Conservation (phyloP, 306 rosid genomes). For the Alnus rubra region DNA sequence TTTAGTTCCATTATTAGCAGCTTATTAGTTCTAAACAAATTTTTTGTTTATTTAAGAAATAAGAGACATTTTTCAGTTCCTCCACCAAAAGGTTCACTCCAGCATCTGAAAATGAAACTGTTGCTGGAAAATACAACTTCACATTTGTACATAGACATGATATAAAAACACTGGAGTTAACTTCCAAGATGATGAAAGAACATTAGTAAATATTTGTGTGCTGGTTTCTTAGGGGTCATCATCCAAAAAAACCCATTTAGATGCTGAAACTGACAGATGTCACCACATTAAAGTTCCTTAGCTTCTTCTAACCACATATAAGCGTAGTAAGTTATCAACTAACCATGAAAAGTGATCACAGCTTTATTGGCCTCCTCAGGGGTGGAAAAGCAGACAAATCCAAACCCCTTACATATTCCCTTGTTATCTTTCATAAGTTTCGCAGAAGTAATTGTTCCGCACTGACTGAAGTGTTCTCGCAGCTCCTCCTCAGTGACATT, state of each 20-base stretch:
- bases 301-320: background rate
- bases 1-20: background rate
- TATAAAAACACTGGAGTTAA: background rate
- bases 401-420: conserved; percentile 86
- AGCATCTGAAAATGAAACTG: background rate
- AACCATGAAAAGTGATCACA: conserved; percentile 78
- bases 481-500: conserved; percentile 67
- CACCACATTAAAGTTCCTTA: background rate
- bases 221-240: background rate
- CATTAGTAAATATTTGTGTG: background rate
- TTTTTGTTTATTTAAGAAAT: background rate
- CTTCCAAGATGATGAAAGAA: background rate
- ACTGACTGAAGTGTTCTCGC: conserved; percentile 56
- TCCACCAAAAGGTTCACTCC: background rate
- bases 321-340: conserved; percentile 19
- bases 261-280: conserved; percentile 3
- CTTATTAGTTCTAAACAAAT: background rate
- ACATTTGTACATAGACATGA: background rate
- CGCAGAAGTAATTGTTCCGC: conserved; percentile 83
- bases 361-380: conserved; percentile 90
- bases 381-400: conserved; percentile 84
- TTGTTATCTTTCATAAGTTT: conserved; percentile 76
- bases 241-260: background rate
- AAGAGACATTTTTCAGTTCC: background rate
- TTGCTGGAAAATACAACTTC: background rate